Evolutionary conservation across 257 asterid species (phyloP), one percentile per base, ranked within the genome.

Genomic region (Plantago major): DNA sequence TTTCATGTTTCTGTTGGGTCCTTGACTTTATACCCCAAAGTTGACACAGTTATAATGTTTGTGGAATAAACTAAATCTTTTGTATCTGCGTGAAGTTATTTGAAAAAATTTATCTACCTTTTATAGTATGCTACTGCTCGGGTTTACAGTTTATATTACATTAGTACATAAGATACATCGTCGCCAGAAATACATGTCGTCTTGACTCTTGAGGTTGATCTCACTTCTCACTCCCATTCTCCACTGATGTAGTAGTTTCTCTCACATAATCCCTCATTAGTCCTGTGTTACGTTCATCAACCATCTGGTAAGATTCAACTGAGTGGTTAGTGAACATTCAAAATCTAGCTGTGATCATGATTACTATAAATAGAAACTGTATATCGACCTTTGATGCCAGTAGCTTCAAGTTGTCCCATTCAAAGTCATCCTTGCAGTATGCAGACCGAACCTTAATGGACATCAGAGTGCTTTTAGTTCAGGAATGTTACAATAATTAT

Each of bases 391-490:
- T 73, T 0, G 73, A 50, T 19, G 95, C 75, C 74, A 90, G 65
- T 28, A 83, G 73, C 74, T 81, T 26, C 82, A 90, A 76, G 76
- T 90, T 83, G 80, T 84, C 97, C 97, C 97, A 90, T 62, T 90
- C 95, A 46, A 90, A 90, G 64, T 90, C 95, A 18, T 62, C 77
- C 79, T 87, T 83, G 73, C 95, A 84, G 48, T 90, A 87, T 11
- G 95, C 93, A 6, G 96, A 87, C 62, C 96, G 90, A 70, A 90
- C 96, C 97, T 90, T 73, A 19, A 70, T 42, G 14, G 63, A 48
- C 18, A 47, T 14, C 40, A 12, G 12, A 45, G 44, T 30, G 65
- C 56, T 49, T 55, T 65, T 49, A 54, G 13, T 67, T 59, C 51
- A 62, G 19, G 40, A 17, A 38, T 19, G 33, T 5, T 28, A 10